Evolutionary conservation across 495 filamentous ascomycete species (phyloP).

Genomic region (Aspergillus sclerotiicarbonarius): DNA sequence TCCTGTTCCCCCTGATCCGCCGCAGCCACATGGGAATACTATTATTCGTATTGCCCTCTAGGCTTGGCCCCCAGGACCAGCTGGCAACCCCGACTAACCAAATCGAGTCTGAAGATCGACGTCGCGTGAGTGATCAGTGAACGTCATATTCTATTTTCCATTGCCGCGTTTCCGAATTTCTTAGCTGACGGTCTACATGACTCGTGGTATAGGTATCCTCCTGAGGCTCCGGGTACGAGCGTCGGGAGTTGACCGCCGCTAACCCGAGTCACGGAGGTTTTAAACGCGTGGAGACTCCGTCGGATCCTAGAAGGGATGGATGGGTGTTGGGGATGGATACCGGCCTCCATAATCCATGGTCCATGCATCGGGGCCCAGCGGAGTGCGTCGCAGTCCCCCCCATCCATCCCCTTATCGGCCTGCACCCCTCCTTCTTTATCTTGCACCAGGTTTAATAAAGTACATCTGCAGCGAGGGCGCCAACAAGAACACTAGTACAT

Average conservation of each 20-base stretch:
- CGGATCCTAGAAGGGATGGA: not conserved
- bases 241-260: not conserved
- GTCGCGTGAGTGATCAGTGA: slow-evolving; percentile 2
- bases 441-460: not conserved
- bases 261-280: not conserved
- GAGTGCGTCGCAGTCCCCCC: not conserved
- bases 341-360: not conserved
- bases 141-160: not conserved
- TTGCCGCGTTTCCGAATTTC: not conserved
- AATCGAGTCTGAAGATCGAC: slow-evolving; percentile 1
- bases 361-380: not conserved
- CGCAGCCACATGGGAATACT: not conserved
- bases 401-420: not conserved
- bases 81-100: not conserved
- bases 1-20: not conserved
- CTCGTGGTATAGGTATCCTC: not conserved
- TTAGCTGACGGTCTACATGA: not conserved
- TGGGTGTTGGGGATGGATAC: not conserved
- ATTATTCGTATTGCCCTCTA: not conserved
- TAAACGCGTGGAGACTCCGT: not conserved
- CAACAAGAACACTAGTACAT: not conserved
- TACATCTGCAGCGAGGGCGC: not conserved
- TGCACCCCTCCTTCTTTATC: not conserved
- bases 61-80: not conserved
- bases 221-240: not conserved